Evolutionary conservation across 176 grass and related monocot genomes (phyloP), one percentile per base, ranked within the genome.

Genomic region (Secale cereale): DNA sequence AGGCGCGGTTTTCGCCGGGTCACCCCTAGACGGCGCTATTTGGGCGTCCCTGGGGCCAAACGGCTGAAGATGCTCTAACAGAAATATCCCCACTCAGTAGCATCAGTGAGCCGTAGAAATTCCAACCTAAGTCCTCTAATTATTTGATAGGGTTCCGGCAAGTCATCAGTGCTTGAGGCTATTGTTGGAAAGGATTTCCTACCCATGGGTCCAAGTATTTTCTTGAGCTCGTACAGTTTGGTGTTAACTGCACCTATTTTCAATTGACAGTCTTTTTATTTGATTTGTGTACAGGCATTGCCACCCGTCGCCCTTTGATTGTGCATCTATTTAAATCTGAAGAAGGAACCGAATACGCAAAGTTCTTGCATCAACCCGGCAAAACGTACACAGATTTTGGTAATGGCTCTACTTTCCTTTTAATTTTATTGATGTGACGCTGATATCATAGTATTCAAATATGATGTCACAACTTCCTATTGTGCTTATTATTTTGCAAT

Each of bases 171-270:
- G 70, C 75, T 99, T 83, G 97, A 99, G 65, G 96, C 93, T 60
- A 82, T 99, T 66, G 97, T 99, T 61, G 97, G 91, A 19, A 99
- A 99, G 90, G 97, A 99, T 86, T 99, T 99, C 75, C 81, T 99
- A 77, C 97, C 97, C 0, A 94, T 90, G 84, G 97, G 97, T 84
- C 91, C 97, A 96, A 93, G 97, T 99, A 91, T 23, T 85, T 32
- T 41, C 73, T 15, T 78, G 22, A 68, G 59, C 23, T 30, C 26
- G 32, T 74, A 16, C 43, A 19, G 39, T 56, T 59, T 29, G n/a
- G 9, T 68, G 48, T 19, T 76, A 37, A 73, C 29, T 73, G 82
- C 22, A 39, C 62, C 25, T 75, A 70, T 73, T 76, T 23, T 74
- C 40, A 59, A 39, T 73, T 60, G 29, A 79, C 3, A 26, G 48